Evolutionary conservation across 805 yeast species (phyloP), one percentile per base, ranked within the genome.

Genomic region (Barnettozyma wickerhamii): DNA sequence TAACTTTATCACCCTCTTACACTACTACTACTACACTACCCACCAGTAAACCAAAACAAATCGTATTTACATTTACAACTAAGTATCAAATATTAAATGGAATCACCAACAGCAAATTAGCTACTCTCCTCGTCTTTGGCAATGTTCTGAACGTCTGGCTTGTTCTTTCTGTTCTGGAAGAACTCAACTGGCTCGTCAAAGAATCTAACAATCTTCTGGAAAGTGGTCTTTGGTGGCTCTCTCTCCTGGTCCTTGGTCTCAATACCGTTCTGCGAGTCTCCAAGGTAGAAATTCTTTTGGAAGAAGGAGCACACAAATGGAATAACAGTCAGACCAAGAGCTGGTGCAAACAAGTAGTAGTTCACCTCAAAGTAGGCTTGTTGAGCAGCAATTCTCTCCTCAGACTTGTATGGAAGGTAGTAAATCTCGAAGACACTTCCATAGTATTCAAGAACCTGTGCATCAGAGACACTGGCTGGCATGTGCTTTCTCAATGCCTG

Each of bases 201-300:
- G 38, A 33, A 36, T 21, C 26, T 21, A 14, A 24, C 23, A 7
- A 42, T 5, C 13, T 30, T 37, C 27, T 42, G 36, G 36, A 41
- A 33, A 6, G 4, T 21, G 13, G 32, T 28, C 26, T 20, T 39
- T 20, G 43, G 43, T 14, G 43, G 35, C 29, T 37, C 28, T 4
- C 19, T 18, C 28, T 47, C 39, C 13, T 33, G 33, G 17, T 43
- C 50, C 7, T 50, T 48, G 28, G 50, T 56, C 45, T 63, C 66
- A 40, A 63, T 52, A 23, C 63, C 62, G 47, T 65, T 66, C 18
- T 65, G 67, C 14, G 52, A 45, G 33, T 65, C 64, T 34, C 68
- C 68, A 36, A 65, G 47, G 43, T 58, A 62, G 49, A 42, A 64
- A 43, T 63, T 58, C 30, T 58, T 58, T 47, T 65, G 69, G 50